Evolutionary conservation across 2,329 filamentous ascomycete species (phyloP).

Genomic region (Grosmannia clavigera): DNA sequence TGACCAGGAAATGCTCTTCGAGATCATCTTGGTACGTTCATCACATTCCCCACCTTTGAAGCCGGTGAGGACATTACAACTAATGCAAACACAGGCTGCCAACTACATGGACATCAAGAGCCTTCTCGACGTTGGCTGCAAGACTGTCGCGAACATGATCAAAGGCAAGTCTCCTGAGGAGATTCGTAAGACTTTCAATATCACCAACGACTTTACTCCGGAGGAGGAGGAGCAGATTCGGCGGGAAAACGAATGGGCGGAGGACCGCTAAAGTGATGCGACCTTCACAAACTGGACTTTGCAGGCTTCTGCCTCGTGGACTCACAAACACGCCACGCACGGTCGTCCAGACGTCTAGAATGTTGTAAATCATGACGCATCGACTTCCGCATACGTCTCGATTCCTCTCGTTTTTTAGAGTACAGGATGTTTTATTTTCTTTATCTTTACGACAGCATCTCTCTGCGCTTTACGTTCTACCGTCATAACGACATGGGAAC

Average conservation of each 20-base stretch:
- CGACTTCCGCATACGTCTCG: background rate
- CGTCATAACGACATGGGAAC: background rate
- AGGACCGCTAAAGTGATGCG: conserved; percentile 49
- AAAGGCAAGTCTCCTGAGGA: conserved; percentile 99
- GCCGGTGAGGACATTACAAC: conserved; percentile 3
- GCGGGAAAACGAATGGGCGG: conserved; percentile 82
- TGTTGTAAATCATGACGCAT: background rate
- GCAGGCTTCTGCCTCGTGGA: background rate
- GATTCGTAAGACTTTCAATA: conserved; percentile 99
- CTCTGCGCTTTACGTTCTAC: background rate
- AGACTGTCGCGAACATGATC: conserved; percentile 99
- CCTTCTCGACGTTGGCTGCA: conserved; percentile 94
- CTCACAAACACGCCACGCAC: background rate
- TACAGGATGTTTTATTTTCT: background rate
- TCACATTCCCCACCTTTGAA: background rate
- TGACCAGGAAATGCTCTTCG: conserved; percentile 98
- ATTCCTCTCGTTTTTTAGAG: background rate
- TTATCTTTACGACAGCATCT: background rate
- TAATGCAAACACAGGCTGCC: conserved; percentile 50
- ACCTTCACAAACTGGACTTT: background rate
- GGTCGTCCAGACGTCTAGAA: background rate
- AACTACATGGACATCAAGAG: conserved; percentile 99
- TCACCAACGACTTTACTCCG: conserved; percentile 97
- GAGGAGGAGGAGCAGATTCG: conserved; percentile 98
- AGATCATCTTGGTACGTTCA: conserved; percentile 79